phyloP scores from a whole-genome alignment of 495 filamentous ascomycete genomes.

The Delitschia confertaspora region DNA sequence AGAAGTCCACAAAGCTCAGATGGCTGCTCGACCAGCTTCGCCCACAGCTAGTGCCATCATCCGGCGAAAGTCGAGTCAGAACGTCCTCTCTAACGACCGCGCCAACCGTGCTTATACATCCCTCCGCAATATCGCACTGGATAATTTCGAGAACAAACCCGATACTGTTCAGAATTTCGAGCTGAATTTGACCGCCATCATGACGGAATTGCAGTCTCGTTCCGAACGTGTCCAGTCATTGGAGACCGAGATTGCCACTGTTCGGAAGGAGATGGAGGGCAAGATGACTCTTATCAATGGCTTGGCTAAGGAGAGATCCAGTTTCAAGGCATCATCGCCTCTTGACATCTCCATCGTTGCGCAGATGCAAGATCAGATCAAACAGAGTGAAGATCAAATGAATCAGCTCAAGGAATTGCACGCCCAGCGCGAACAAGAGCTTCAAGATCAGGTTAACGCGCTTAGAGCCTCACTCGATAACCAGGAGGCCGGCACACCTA shows the following conservation, averaged over 20 bases:
- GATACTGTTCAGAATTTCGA: conserved; percentile 90
- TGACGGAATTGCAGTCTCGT: conserved; percentile 81
- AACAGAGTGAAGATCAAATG: conserved; percentile 76
- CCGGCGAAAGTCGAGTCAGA: conserved; percentile 86
- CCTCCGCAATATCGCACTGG: conserved; percentile 74
- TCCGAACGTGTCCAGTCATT: conserved; percentile 84
- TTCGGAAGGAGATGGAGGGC: conserved; percentile 91
- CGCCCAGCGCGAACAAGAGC: conserved; percentile 60
- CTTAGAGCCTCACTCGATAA: conserved; percentile 44
- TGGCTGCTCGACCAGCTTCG: conserved; percentile 50
- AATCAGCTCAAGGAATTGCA: conserved; percentile 64
- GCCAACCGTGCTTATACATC: conserved; percentile 87
- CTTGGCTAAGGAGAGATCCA: conserved; percentile 81
- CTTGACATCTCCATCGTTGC: conserved; percentile 92
- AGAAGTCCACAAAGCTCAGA: conserved; percentile 67
- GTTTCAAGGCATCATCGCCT: conserved; percentile 69
- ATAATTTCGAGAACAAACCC: conserved; percentile 72
- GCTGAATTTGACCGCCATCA: conserved; percentile 77
- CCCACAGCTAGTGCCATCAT: conserved; percentile 70
- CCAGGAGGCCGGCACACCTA: conserved; percentile 20
- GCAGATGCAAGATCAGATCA: conserved; percentile 74
- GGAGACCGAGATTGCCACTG: conserved; percentile 70
- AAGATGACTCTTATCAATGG: conserved; percentile 93
- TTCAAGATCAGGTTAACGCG: conserved; percentile 57
- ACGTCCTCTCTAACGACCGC: conserved; percentile 72